These are phyloP conservation scores for Wickerhamomyces kurtzmanii DNA, from an alignment of 805 yeast genomes.

Conservation along the genomic window DNA sequence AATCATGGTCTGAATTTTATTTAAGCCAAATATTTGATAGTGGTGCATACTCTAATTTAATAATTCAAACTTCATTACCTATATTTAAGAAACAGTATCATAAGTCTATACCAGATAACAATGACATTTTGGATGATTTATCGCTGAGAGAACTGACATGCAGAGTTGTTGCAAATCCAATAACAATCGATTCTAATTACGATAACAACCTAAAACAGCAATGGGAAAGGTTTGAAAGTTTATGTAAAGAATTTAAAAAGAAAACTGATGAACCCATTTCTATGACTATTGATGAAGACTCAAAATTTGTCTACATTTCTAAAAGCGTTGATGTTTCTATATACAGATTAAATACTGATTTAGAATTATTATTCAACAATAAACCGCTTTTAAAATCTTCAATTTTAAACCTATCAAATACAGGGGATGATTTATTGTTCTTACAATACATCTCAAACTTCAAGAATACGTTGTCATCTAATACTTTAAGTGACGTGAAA, in stretches of 20 bases:
- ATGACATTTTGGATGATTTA: slow-evolving; percentile 13
- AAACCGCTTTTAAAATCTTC: slow-evolving; percentile 19
- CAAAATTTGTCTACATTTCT: slow-evolving; percentile 20
- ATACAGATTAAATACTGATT: slow-evolving; percentile 20
- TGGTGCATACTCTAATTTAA: slow-evolving; percentile 35
- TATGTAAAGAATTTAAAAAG: slow-evolving; percentile 63
- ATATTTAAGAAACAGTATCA: slow-evolving; percentile 37
- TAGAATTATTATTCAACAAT: slow-evolving; percentile 24
- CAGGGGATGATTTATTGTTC: slow-evolving; percentile 17
- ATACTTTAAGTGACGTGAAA: slow-evolving; percentile 22
- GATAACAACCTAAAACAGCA: slow-evolving; percentile 32
- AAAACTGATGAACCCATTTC: slow-evolving; percentile 51
- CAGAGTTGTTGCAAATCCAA: slow-evolving; percentile 21
- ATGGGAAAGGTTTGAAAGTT: slow-evolving; percentile 61
- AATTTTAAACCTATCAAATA: slow-evolving; percentile 12
- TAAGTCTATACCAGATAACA: slow-evolving; percentile 14
- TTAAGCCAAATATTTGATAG: slow-evolving; percentile 36
- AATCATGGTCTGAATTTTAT: slow-evolving; percentile 29
- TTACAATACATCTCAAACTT: slow-evolving; percentile 28
- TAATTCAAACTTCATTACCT: slow-evolving; percentile 41
- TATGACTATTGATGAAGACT: slow-evolving; percentile 26
- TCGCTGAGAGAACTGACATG: slow-evolving; percentile 24
- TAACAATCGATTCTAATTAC: slow-evolving; percentile 20
- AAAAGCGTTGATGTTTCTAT: slow-evolving; percentile 25
- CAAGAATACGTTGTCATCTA: slow-evolving; percentile 26